A percentile compares a stretch with the other conserved stretches of the same genome.
Conservation (phyloP, 495 filamentous ascomycete species). For the Sphaerosporella brunnea region DNA sequence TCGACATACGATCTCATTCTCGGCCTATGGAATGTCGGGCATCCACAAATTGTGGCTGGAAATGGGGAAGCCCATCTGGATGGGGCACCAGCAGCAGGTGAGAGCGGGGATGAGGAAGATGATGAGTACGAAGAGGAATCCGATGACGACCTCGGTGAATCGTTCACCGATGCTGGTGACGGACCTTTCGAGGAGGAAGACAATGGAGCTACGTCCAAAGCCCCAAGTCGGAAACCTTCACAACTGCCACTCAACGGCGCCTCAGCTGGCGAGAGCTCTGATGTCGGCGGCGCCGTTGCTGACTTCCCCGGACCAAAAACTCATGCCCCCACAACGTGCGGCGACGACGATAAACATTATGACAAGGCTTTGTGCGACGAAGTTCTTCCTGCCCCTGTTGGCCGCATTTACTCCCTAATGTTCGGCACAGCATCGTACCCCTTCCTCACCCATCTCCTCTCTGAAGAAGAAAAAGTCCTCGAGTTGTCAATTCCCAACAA, state of each 20-base stretch:
- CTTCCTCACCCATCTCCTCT: conserved; percentile 71
- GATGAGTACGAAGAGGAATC: conserved; percentile 45
- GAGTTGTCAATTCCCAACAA: conserved; percentile 54
- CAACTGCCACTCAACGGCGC: conserved; percentile 35
- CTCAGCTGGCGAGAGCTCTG: conserved; percentile 32
- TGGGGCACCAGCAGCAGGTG: conserved; percentile 27
- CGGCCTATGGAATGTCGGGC: conserved; percentile 93
- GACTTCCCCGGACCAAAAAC: conserved; percentile 80
- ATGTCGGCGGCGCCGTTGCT: conserved; percentile 32
- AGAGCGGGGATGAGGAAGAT: conserved; percentile 41
- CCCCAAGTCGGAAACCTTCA: conserved; percentile 49
- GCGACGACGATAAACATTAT: conserved; percentile 58
- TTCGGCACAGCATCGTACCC: conserved; percentile 63
- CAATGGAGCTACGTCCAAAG: conserved; percentile 41
- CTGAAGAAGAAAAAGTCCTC: conserved; percentile 70
- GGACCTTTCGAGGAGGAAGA: conserved; percentile 40
- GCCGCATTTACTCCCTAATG: conserved; percentile 73
- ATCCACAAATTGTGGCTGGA: conserved; percentile 74
- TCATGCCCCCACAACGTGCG: conserved; percentile 70
- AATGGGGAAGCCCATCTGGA: conserved; percentile 70
- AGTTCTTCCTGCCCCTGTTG: conserved; percentile 67
- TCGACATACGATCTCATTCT: conserved; percentile 93
- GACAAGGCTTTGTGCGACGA: conserved; percentile 76
- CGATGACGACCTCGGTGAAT: conserved; percentile 46
- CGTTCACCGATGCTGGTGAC: conserved; percentile 64